A percentile compares a stretch with the other conserved stretches of the same genome.
Conservation (phyloP, 441 rosid species). For the Hura crepitans region DNA sequence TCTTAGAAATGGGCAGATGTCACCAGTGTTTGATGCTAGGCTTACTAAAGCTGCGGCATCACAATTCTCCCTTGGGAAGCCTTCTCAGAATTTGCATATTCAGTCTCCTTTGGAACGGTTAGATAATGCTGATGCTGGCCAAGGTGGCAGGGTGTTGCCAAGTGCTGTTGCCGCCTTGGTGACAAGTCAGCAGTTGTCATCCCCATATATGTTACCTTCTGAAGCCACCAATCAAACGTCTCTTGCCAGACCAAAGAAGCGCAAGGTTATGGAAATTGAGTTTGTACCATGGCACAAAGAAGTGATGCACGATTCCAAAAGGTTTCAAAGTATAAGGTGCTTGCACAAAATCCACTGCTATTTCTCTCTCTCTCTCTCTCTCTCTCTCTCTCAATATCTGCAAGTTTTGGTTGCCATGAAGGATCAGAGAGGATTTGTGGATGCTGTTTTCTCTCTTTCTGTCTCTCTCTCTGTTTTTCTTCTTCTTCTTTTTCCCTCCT, state of each 20-base stretch:
- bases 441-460: not conserved
- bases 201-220: constrained; percentile 31
- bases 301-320: constrained; percentile 38
- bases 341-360: not conserved
- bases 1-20: constrained; percentile 44
- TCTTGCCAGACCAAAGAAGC: constrained; percentile 45
- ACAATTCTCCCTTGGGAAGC: constrained; percentile 31
- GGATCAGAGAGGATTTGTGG: not conserved
- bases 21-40: constrained; percentile 32
- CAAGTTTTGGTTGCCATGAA: not conserved
- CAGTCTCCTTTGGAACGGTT: constrained; percentile 23
- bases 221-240: constrained; percentile 24
- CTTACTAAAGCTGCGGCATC: constrained; percentile 27
- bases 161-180: constrained; percentile 22
- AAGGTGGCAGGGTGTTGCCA: constrained; percentile 24
- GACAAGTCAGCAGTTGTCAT: constrained; percentile 26
- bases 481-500: not conserved
- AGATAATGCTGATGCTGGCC: constrained; percentile 30
- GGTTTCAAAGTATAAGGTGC: constrained; percentile 53
- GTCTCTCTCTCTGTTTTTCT: no score
- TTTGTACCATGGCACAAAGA: constrained; percentile 65
- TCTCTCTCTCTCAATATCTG: not conserved
- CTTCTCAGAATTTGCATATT: constrained; percentile 33
- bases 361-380: not conserved
- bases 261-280: constrained; percentile 42